Evolutionary conservation across 306 rosid genomes (phyloP).

Genomic region (Hippophae gyantsensis): DNA sequence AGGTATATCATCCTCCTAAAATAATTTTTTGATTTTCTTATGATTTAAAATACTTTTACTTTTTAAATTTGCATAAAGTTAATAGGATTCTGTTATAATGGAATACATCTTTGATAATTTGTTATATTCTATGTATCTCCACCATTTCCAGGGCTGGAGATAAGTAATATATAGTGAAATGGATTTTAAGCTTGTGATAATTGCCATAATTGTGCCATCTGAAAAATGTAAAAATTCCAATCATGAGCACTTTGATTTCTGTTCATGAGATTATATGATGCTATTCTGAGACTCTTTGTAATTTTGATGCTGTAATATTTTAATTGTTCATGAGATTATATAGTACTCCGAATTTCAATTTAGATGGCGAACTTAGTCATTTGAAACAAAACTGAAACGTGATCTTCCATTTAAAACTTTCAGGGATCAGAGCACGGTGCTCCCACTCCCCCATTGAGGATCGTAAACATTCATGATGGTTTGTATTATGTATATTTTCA

Average conservation of each 20-base stretch:
- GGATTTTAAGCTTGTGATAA: not conserved
- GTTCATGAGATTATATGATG: not conserved
- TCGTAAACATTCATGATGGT: conserved; percentile 65
- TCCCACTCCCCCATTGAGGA: conserved; percentile 63
- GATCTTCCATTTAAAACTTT: conserved; percentile 10
- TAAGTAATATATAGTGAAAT: not conserved
- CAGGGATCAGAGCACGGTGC: conserved; percentile 38
- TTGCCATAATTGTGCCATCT: conserved; percentile 4
- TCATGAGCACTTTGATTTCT: conserved; percentile 9
- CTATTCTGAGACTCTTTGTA: not conserved
- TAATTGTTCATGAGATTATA: not conserved
- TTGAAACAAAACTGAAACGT: conserved; percentile 3
- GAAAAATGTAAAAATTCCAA: conserved; percentile 6
- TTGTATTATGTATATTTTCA: conserved; percentile 67
- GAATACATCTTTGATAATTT: not conserved
- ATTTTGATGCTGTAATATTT: not conserved
- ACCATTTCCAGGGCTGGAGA: not conserved
- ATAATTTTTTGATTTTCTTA: not conserved
- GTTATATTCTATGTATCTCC: conserved; percentile 4
- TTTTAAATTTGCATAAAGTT: conserved; percentile 5
- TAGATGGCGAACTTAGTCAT: not conserved
- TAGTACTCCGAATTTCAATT: too few species aligned
- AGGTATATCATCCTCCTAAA: conserved; percentile 34
- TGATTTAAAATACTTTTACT: conserved; percentile 1
- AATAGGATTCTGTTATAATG: conserved; percentile 4